Percentiles rank a stretch among this genome's conserved stretches.
These are phyloP conservation scores for Chaetomium sp. DNA, from an alignment of 2,329 filamentous ascomycete species.

Conservation along the genomic window DNA sequence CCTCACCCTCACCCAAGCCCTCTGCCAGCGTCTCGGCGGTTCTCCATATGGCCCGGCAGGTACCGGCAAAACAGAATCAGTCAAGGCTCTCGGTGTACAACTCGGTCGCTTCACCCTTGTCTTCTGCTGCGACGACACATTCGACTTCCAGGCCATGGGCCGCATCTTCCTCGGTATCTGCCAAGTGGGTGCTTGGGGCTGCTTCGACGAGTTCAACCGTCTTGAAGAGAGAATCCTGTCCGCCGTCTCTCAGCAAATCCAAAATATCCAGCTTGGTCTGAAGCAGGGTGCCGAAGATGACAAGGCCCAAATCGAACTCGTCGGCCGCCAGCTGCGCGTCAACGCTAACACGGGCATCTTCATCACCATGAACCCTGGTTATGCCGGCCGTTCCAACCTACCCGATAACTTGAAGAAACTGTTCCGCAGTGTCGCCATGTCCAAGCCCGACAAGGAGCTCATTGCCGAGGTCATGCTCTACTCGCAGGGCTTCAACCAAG, in stretches of 20 bases:
- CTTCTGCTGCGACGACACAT: constrained; percentile 99
- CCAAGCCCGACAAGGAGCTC: constrained; percentile 98
- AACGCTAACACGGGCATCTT: constrained; percentile 96
- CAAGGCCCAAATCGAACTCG: constrained; percentile 88
- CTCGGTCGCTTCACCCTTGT: constrained; percentile 97
- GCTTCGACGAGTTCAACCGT: constrained; percentile 99
- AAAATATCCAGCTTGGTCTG: constrained; percentile 96
- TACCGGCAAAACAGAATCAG: constrained; percentile 98
- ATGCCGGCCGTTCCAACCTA: constrained; percentile 95
- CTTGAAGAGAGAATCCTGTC: constrained; percentile 96
- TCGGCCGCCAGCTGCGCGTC: constrained; percentile 86
- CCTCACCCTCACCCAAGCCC: constrained; percentile 91
- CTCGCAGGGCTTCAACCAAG: constrained; percentile 97
- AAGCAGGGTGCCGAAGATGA: constrained; percentile 81
- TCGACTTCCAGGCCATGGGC: constrained; percentile 99
- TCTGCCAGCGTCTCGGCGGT: constrained; percentile 92
- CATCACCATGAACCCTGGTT: constrained; percentile 99
- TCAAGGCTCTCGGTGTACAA: constrained; percentile 95
- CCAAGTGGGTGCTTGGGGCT: constrained; percentile 98
- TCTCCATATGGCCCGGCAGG: constrained; percentile 97
- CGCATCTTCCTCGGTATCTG: constrained; percentile 99
- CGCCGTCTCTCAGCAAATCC: constrained; percentile 97
- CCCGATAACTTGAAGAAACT: constrained; percentile 99
- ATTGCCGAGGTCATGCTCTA: constrained; percentile 99
- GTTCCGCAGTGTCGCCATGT: constrained; percentile 99